Percentiles rank a stretch among this genome's conserved stretches.
These are phyloP conservation scores for Ophiostoma montium DNA, from an alignment of 2,329 filamentous ascomycete species.

Conservation along the genomic window DNA sequence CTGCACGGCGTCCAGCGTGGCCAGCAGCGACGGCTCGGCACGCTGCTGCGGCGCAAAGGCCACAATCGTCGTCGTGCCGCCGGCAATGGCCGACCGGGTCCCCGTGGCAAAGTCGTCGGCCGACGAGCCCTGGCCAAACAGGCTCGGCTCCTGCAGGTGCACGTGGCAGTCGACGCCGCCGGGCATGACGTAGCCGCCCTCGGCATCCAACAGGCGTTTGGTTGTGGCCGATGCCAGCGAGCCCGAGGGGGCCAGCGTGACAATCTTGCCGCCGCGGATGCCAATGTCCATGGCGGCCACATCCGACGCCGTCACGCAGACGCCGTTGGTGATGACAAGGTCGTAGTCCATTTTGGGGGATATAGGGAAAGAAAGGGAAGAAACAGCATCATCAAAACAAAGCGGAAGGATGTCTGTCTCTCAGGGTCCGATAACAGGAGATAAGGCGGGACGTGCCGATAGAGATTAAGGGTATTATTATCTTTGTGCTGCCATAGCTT, in stretches of 20 bases:
- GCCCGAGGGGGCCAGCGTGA: conserved; percentile 24
- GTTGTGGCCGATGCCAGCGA: conserved; percentile 18
- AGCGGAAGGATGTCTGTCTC: no score
- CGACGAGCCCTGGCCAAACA: conserved; percentile 21
- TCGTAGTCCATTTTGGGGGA: conserved; percentile 17
- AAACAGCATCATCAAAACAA: no score
- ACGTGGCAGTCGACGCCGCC: conserved; percentile 28
- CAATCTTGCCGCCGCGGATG: conserved; percentile 29
- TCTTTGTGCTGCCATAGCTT: no score
- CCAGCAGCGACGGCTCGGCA: conserved; percentile 28
- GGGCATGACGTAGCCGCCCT: conserved; percentile 29
- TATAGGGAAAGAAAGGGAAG: neutral
- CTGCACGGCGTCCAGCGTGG: conserved; percentile 33
- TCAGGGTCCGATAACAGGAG: no score
- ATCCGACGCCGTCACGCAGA: conserved; percentile 29
- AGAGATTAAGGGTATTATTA: neutral
- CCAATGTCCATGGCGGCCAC: conserved; percentile 27
- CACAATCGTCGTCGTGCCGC: conserved; percentile 44
- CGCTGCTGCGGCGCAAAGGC: conserved; percentile 41
- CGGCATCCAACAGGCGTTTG: conserved; percentile 24
- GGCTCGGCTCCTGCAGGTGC: conserved; percentile 25
- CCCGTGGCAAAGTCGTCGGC: conserved; percentile 25
- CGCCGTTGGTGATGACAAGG: conserved; percentile 28
- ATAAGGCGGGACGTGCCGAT: neutral
- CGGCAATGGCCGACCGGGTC: conserved; percentile 39